Base-by-base conservation (phyloP, 163 green algal species). In the Chlamydomonas reinhardtii region DNA sequence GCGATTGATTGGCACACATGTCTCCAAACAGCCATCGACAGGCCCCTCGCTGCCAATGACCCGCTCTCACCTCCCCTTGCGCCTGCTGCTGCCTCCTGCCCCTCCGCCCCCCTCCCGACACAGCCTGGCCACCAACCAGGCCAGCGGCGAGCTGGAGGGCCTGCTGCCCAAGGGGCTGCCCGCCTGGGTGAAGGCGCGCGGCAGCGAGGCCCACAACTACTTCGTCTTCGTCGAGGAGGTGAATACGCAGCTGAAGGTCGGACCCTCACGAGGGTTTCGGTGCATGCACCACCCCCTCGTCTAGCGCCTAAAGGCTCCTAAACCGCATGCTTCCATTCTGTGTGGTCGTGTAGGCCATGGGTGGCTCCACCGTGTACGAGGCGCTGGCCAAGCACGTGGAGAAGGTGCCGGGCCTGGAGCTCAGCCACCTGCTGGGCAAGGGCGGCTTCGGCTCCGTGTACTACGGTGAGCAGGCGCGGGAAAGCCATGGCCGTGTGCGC, bases 391-490 rank as follows among this genome's bases (percentile, higher is more conserved):
- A 87, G 82, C 82, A 87, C 82, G 72, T 87, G 82, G 82, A 82
- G 72, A 87, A 87, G 82, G 82, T 87, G n/a, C 72, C 82, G 12
- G 82, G 82, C 20, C 72, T 87, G 72, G 82, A 87, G 82, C 82
- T 87, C 72, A 82, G 72, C 72, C 82, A 87, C 82, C 48, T 89
- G 64, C 74, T 89, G 70, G 84, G 84, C 54, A 74, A 75, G 68
- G 87, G 87, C 39, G 87, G 87, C 37, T 91, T 86, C 73, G 87
- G 87, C 2, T 76, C 69, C 8, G 87, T 91, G 22, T 89, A 91
- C 56, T 82, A 84, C 37, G 48, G 48, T 56, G 48, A 56, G 48
- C 12, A 14, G 48, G 6, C 48, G 48, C 17, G 48, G 48, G 12
- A 56, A 14, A 14, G 48, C 48, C 39, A 48, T 8, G 39, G 39